These are phyloP conservation scores for Aegilops tauschii DNA, from an alignment of 176 grass and related monocot species.

Conservation along the genomic window DNA sequence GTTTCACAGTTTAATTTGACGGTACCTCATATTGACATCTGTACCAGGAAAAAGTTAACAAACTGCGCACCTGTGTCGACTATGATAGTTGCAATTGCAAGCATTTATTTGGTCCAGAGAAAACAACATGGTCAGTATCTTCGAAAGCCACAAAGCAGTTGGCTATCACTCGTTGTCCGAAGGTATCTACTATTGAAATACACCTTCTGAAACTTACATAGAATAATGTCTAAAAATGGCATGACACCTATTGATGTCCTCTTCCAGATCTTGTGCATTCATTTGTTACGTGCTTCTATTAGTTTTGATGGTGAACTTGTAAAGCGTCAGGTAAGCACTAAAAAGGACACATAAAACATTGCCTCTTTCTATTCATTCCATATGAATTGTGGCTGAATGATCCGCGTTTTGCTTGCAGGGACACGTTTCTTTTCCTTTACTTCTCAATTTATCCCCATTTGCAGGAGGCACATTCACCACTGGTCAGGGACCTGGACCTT, in stretches of 20 bases:
- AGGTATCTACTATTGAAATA: constrained; percentile 48
- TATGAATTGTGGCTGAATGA: constrained; percentile 4
- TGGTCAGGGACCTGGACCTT: constrained; percentile 21
- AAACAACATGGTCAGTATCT: constrained; percentile 55
- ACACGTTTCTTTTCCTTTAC: constrained; percentile 82
- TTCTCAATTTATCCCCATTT: constrained; percentile 77
- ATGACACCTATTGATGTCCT: constrained; percentile 31
- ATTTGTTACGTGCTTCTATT: constrained; percentile 84
- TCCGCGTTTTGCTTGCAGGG: constrained; percentile 46
- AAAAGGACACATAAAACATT: background rate
- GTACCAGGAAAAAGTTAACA: constrained; percentile 65
- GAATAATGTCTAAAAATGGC: constrained; percentile 21
- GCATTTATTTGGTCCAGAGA: constrained; percentile 48
- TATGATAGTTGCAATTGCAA: constrained; percentile 68
- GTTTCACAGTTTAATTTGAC: constrained; percentile 3
- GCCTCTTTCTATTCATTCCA: constrained; percentile 9
- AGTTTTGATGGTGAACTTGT: constrained; percentile 56
- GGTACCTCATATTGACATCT: background rate
- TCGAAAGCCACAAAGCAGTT: constrained; percentile 85
- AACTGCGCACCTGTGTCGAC: constrained; percentile 58
- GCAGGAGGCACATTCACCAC: constrained; percentile 31
- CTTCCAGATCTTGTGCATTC: constrained; percentile 79
- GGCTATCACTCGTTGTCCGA: constrained; percentile 64
- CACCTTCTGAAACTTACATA: background rate
- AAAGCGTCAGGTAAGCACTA: constrained; percentile 55